Evolutionary conservation across 2,329 filamentous ascomycete genomes (phyloP).

Genomic region (Fusarium tupiense): DNA sequence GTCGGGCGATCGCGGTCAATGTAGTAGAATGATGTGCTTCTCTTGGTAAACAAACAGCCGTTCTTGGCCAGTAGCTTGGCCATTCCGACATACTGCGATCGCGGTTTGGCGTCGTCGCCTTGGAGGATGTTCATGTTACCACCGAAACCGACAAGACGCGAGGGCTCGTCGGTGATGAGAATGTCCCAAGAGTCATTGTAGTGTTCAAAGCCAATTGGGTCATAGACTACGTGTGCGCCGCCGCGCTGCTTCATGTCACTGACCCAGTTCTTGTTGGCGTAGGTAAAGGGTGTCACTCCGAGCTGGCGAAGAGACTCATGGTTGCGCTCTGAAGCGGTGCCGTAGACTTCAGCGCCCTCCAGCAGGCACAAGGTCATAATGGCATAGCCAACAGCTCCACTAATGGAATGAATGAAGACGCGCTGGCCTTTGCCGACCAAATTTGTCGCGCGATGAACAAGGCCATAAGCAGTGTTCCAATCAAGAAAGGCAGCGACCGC

Average conservation of each 20-base stretch:
- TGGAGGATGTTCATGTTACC: conserved; percentile 48
- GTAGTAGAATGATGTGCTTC: conserved; percentile 50
- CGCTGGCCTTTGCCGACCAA: conserved; percentile 53
- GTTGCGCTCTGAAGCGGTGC: conserved; percentile 58
- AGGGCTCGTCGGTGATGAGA: conserved; percentile 47
- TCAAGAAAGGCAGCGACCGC: conserved; percentile 55
- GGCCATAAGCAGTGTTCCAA: conserved; percentile 55
- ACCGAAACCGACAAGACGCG: conserved; percentile 53
- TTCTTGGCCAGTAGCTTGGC: conserved; percentile 50
- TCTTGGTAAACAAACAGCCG: conserved; percentile 40
- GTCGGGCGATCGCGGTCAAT: conserved; percentile 48
- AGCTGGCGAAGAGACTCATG: conserved; percentile 51
- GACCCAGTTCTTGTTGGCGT: conserved; percentile 61
- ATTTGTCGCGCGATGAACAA: conserved; percentile 51
- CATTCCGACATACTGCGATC: conserved; percentile 46
- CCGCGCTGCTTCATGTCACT: conserved; percentile 54
- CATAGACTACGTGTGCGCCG: conserved; percentile 59
- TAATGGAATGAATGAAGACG: conserved; percentile 62
- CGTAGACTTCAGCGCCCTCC: conserved; percentile 58
- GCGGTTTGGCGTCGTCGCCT: conserved; percentile 43
- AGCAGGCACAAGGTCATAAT: conserved; percentile 53
- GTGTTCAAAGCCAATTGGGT: conserved; percentile 60
- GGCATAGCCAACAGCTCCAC: conserved; percentile 59
- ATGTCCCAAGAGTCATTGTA: conserved; percentile 61
- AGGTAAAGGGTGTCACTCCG: conserved; percentile 57